A percentile compares a stretch with the other conserved stretches of the same genome.
phyloP scores from a whole-genome alignment of 2,329 filamentous ascomycete species.

The Hypomyces rosellus region DNA sequence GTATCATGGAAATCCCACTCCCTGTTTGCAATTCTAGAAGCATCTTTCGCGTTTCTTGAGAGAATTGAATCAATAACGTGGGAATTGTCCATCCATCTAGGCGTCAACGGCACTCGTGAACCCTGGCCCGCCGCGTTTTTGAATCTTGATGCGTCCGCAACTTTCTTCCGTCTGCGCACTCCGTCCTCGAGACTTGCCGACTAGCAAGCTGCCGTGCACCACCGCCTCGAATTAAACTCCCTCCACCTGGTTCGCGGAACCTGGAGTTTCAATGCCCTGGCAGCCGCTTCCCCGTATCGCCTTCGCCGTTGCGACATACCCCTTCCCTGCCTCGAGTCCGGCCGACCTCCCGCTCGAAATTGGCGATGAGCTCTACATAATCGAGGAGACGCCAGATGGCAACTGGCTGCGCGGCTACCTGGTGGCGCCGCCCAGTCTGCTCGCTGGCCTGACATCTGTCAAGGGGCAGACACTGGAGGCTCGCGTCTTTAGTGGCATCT shows the following conservation, averaged over 20 bases:
- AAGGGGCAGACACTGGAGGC: constrained; percentile 93
- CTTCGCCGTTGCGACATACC: constrained; percentile 94
- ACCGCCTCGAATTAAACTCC: constrained; percentile 1
- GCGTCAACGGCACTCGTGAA: constrained; percentile 15
- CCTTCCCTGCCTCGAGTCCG: constrained; percentile 78
- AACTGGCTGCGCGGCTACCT: constrained; percentile 95
- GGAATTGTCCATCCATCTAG: constrained; percentile 4
- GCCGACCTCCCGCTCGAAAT: constrained; percentile 95
- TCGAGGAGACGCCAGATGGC: constrained; percentile 88
- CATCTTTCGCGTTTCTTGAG: neutral
- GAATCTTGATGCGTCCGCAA: constrained; percentile 25
- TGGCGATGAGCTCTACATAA: constrained; percentile 97
- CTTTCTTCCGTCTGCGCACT: constrained; percentile 10
- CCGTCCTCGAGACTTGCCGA: constrained; percentile 12
- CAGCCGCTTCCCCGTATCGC: constrained; percentile 93
- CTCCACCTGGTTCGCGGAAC: constrained; percentile 3
- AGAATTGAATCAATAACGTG: neutral
- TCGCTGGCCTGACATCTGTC: constrained; percentile 83
- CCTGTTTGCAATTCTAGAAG: neutral
- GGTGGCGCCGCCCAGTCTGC: constrained; percentile 84
- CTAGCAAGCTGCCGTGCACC: constrained; percentile 7
- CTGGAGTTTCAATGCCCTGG: constrained; percentile 71
- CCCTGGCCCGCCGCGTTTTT: constrained; percentile 12
- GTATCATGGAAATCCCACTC: neutral
- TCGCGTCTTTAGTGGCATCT: constrained; percentile 96